These are phyloP conservation scores for Aegilops speltoides DNA, from an alignment of 176 grass and related monocot species.

Conservation along the genomic window DNA sequence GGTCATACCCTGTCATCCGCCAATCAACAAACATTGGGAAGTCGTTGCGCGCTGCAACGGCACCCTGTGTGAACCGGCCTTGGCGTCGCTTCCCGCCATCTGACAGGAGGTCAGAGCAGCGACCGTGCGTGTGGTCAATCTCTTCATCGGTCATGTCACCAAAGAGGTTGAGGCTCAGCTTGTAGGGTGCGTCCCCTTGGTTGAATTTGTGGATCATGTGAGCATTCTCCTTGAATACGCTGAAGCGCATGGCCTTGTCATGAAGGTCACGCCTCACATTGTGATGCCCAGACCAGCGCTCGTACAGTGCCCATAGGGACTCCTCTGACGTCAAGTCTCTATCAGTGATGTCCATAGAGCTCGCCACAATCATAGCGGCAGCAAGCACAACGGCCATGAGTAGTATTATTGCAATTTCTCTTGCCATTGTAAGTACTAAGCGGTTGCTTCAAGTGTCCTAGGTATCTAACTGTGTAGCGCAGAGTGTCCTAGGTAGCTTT, in stretches of 20 bases:
- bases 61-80: constrained; percentile 23
- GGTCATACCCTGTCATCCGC: background rate
- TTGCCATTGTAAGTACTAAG: no score
- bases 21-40: background rate
- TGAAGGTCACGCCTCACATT: background rate
- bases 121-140: background rate
- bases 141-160: constrained; percentile 52
- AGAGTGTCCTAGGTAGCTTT: no score
- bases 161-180: constrained; percentile 47
- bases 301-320: constrained; percentile 37
- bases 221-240: constrained; percentile 49
- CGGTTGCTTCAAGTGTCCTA: no score
- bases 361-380: no score
- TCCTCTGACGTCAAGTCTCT: constrained; percentile 40
- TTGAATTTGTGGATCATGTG: constrained; percentile 40
- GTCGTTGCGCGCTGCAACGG: background rate
- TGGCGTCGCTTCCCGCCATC: background rate
- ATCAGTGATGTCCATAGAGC: background rate
- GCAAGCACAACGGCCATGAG: background rate
- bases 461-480: no score
- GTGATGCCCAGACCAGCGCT: constrained; percentile 43
- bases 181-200: constrained; percentile 33
- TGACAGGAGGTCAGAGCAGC: background rate
- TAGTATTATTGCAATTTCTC: no score
- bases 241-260: constrained; percentile 43